These are phyloP conservation scores for Phytophthora meadii DNA, from an alignment of 352 stramenopile species.

Conservation along the genomic window DNA sequence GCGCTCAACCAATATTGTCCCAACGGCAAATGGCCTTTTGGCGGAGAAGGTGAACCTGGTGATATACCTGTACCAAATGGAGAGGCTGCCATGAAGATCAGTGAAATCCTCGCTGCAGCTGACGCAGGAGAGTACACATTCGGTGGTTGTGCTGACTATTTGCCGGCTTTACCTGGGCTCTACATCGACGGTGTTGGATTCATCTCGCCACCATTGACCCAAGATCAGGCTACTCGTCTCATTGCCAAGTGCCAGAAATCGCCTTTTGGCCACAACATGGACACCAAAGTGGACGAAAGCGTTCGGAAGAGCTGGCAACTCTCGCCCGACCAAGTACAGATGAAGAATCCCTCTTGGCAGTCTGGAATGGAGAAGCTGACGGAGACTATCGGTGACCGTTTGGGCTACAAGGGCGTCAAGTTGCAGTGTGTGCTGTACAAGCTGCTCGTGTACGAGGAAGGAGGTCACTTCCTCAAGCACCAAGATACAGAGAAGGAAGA, in stretches of 20 bases:
- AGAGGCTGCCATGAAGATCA: background rate
- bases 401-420: slow-evolving; percentile 10
- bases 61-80: background rate
- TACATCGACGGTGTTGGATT: background rate
- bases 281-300: slow-evolving; percentile 13
- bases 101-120: background rate
- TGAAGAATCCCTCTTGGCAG: slow-evolving; percentile 18
- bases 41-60: background rate
- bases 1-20: too few relatives aligned
- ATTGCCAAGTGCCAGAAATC: slow-evolving; percentile 3
- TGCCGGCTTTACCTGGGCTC: slow-evolving; percentile 7
- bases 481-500: slow-evolving; percentile 56
- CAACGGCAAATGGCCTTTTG: slow-evolving; percentile 2
- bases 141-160: background rate
- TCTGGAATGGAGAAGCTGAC: slow-evolving; percentile 7
- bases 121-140: slow-evolving; percentile 7
- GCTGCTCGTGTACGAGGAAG: slow-evolving; percentile 52
- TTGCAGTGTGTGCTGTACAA: slow-evolving; percentile 45
- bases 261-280: slow-evolving; percentile 3
- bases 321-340: background rate
- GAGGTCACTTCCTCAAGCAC: slow-evolving; percentile 49
- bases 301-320: slow-evolving; percentile 16
- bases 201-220: background rate
- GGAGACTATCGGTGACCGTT: slow-evolving; percentile 3
- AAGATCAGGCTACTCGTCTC: background rate